Evolutionary conservation across 2,329 filamentous ascomycete species (phyloP).

Genomic region (Alternaria incomplexa): DNA sequence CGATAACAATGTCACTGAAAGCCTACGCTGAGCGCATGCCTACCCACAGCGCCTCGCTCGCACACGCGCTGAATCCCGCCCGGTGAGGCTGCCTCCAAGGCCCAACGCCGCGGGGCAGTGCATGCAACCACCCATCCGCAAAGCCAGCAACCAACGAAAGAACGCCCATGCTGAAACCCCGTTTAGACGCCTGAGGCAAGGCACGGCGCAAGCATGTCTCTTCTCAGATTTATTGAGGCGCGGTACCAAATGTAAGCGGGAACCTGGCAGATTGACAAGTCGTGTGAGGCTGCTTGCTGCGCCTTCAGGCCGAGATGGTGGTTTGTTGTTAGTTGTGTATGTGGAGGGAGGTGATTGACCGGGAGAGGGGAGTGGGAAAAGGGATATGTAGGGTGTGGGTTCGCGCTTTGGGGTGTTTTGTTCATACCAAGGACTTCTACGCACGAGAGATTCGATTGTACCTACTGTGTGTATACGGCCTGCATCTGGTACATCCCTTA

Average conservation of each 20-base stretch:
- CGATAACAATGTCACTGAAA: background rate
- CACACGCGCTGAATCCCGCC: background rate
- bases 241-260: background rate
- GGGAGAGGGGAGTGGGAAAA: background rate
- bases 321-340: background rate
- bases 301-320: background rate
- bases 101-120: conserved; percentile 10
- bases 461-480: background rate
- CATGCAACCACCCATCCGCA: background rate
- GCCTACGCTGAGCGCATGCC: background rate
- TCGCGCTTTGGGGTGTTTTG: background rate
- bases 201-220: background rate
- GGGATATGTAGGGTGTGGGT: conserved; percentile 5
- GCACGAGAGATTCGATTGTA: background rate
- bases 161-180: background rate
- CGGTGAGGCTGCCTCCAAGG: conserved; percentile 6
- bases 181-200: background rate
- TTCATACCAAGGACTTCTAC: background rate
- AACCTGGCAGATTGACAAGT: background rate
- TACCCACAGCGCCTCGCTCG: background rate
- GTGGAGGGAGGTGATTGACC: background rate
- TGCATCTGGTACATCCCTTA: background rate
- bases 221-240: conserved; percentile 6
- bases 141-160: background rate
- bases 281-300: conserved; percentile 10